Evolutionary conservation across 1,139 yeast species (phyloP).

Genomic region (Candida tropicalis): DNA sequence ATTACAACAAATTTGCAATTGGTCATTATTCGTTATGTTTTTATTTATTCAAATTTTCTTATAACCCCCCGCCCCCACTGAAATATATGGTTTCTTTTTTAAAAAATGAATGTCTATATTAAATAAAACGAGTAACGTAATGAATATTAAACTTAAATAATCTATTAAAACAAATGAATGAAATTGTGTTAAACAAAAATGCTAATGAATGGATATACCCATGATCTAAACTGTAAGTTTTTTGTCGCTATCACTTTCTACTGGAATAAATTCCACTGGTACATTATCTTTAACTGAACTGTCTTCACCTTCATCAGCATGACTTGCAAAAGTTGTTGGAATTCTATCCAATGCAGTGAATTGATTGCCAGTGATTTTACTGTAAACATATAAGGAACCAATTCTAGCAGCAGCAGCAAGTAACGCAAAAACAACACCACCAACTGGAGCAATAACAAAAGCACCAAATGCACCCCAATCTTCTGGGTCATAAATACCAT

Average conservation of each 20-base stretch:
- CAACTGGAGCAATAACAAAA: constrained; percentile 86
- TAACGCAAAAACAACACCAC: constrained; percentile 66
- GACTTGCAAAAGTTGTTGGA: constrained; percentile 18
- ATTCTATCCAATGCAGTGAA: constrained; percentile 64
- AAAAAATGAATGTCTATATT: background rate
- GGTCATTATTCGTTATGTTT: constrained; percentile 1
- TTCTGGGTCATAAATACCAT: constrained; percentile 72
- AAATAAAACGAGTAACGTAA: background rate
- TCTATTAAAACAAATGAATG: too few species aligned
- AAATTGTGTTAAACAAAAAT: too few species aligned
- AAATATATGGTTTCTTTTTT: background rate
- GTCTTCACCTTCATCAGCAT: constrained; percentile 15
- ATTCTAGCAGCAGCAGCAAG: constrained; percentile 56
- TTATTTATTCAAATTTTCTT: background rate
- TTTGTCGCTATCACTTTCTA: background rate
- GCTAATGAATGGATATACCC: too few species aligned
- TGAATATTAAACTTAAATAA: too few species aligned
- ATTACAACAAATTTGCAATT: background rate
- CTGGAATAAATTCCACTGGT: background rate
- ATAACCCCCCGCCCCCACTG: too few species aligned
- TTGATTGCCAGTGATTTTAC: constrained; percentile 41
- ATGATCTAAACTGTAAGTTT: background rate
- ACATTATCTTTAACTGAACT: background rate
- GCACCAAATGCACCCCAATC: constrained; percentile 98
- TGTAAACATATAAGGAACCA: constrained; percentile 32